Base-by-base conservation (phyloP, 2,329 filamentous ascomycete species). In the Ceratocystis cacaofunesta region DNA sequence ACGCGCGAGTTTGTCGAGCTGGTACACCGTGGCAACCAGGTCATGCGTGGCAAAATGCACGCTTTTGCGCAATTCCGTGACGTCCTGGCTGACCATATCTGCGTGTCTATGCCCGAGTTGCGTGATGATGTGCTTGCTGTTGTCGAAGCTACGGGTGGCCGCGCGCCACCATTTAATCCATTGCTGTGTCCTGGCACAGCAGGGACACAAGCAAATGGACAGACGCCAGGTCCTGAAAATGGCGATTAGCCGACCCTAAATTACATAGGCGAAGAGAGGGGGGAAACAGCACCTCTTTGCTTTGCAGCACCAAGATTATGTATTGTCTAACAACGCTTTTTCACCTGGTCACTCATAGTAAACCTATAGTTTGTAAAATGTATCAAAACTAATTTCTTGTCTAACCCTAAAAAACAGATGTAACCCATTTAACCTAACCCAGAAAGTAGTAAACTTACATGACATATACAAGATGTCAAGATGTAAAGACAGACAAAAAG, bases 1-100 rank as follows among this genome's bases (percentile, higher is more conserved):
- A 88, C 85, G 65, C 79, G 85, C 71, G 85, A 88, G 76, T 88
- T 88, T 71, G 85, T 88, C 71, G 85, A 88, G 80, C 78, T 85
- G 63, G 84, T 85, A 28, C 77, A 85, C 65, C 78, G 84, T 60
- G 78, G 81, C 50, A 88, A 88, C 76, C 85, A 88, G 78, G 76
- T 85, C 68, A 80, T 86, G 76, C 79, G 81, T 70, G 85, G 85
- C 65, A 88, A 87, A 77, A 77, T 80, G 74, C 73, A 75, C 70
- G 85, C 85, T 44, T 88, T 87, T 71, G 77, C 73, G 10, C 70
- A 74, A 36, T 87, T 88, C 72, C 76, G 84, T 64, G 84, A 88
- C 74, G 77, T 84, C 28, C 76, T 88, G 1, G 85, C 84, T 12
- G 76, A 77, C 64, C 79, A 85, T 73, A 82, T 86, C 73, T 75